A percentile compares a stretch with the other conserved stretches of the same genome.
phyloP scores from a whole-genome alignment of 306 rosid genomes.

The Castanea crenata region DNA sequence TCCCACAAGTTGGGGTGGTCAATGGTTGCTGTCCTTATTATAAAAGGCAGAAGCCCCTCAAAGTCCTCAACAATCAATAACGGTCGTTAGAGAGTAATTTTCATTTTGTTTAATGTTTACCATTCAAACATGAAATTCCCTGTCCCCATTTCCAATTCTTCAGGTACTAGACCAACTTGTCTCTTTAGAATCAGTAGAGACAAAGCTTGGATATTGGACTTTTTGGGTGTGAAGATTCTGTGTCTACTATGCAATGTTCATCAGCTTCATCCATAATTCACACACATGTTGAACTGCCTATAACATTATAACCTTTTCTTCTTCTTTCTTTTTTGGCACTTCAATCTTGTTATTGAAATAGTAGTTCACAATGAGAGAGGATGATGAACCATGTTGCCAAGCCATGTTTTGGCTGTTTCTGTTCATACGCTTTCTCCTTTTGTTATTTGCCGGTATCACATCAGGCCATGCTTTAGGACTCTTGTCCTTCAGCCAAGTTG shows the following conservation, averaged over 20 bases:
- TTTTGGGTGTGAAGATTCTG: not conserved
- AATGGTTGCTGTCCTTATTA: not conserved
- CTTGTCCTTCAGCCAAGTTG: slow-evolving; percentile 64
- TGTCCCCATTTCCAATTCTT: not conserved
- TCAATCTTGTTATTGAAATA: not conserved
- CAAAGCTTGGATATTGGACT: not conserved
- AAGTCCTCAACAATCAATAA: not conserved
- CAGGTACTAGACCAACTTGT: not conserved
- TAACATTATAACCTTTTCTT: not conserved
- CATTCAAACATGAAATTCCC: not conserved
- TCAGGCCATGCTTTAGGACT: slow-evolving; percentile 74
- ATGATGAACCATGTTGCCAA: slow-evolving; percentile 43
- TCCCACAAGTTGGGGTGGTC: too few relatives aligned
- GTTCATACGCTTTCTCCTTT: slow-evolving; percentile 31
- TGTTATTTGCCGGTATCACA: slow-evolving; percentile 52
- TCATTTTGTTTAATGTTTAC: not conserved
- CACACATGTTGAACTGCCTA: not conserved
- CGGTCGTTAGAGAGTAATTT: not conserved
- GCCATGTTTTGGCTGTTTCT: slow-evolving; percentile 47
- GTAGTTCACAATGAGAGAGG: slow-evolving; percentile 1
- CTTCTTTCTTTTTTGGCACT: not conserved
- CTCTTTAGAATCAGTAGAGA: not conserved
- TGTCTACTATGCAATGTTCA: not conserved
- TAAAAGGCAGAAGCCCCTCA: not conserved
- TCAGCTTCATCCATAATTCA: not conserved